phyloP scores from a whole-genome alignment of 2,329 filamentous ascomycete species.

The Cytospora chrysosperma region DNA sequence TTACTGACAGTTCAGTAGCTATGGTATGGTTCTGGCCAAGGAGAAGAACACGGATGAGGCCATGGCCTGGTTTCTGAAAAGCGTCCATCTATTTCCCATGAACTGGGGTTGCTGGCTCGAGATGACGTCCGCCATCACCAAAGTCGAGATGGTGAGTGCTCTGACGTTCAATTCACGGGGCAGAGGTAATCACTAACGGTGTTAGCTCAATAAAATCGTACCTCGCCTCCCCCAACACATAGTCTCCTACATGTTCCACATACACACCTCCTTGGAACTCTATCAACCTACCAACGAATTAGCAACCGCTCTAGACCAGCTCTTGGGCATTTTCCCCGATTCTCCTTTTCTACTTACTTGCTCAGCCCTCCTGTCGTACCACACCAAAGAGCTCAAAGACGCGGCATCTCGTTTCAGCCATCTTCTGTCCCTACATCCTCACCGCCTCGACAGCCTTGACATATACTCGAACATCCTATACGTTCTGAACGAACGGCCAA shows the following conservation, averaged over 20 bases:
- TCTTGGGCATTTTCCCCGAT: constrained; percentile 79
- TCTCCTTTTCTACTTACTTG: constrained; percentile 91
- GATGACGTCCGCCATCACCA: constrained; percentile 75
- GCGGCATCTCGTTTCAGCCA: constrained; percentile 72
- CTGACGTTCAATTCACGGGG: background rate
- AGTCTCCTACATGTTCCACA: constrained; percentile 90
- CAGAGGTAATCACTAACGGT: constrained; percentile 30
- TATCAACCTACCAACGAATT: constrained; percentile 80
- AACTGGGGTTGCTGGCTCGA: constrained; percentile 99
- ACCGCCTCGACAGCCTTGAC: constrained; percentile 84
- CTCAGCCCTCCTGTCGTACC: constrained; percentile 83
- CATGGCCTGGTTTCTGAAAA: constrained; percentile 81
- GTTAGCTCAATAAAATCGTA: constrained; percentile 68
- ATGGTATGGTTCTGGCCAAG: constrained; percentile 86
- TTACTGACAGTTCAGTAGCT: constrained; percentile 43
- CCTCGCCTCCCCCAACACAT: constrained; percentile 82
- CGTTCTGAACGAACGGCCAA: constrained; percentile 82
- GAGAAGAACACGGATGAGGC: constrained; percentile 87
- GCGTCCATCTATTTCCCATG: constrained; percentile 86
- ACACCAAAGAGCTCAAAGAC: constrained; percentile 75
- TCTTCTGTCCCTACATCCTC: constrained; percentile 70
- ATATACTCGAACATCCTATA: constrained; percentile 98
- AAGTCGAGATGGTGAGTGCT: constrained; percentile 72
- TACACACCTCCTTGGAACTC: constrained; percentile 86
- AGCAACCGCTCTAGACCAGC: constrained; percentile 71